Evolutionary conservation across 2,329 filamentous ascomycete species (phyloP).

Genomic region (Tolypocladium endophyticum): DNA sequence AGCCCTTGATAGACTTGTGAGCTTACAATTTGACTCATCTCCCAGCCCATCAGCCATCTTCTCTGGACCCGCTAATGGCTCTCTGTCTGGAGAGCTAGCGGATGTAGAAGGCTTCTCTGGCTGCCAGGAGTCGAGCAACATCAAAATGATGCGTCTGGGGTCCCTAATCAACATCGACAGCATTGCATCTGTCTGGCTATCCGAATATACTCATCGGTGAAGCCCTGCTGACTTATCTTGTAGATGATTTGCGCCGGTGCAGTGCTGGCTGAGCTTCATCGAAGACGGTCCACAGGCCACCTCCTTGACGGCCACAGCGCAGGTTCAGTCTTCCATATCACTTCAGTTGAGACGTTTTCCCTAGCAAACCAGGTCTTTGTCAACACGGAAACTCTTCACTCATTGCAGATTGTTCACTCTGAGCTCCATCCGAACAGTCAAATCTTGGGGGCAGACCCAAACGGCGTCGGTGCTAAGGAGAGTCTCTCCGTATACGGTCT

Average conservation of each 20-base stretch:
- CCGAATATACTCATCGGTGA: background rate
- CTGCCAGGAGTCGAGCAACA: constrained; percentile 12
- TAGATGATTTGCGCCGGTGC: constrained; percentile 79
- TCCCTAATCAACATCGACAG: constrained; percentile 67
- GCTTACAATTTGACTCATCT: constrained; percentile 14
- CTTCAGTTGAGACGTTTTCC: constrained; percentile 63
- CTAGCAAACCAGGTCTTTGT: constrained; percentile 62
- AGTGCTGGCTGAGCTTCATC: constrained; percentile 66
- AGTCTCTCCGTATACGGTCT: constrained; percentile 75
- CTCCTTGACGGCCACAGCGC: constrained; percentile 47
- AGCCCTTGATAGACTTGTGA: constrained; percentile 55
- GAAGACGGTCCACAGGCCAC: constrained; percentile 45
- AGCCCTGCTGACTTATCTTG: constrained; percentile 3
- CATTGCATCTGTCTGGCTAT: constrained; percentile 44
- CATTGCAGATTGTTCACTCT: constrained; percentile 74
- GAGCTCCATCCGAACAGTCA: constrained; percentile 77
- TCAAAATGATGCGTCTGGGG: constrained; percentile 57
- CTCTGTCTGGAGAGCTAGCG: background rate
- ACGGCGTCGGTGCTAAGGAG: constrained; percentile 58
- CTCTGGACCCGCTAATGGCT: constrained; percentile 5
- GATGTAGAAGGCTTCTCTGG: background rate
- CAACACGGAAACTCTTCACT: constrained; percentile 67
- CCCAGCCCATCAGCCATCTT: constrained; percentile 9
- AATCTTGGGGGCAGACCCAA: constrained; percentile 45
- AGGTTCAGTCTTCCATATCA: constrained; percentile 43